A percentile compares a stretch with the other conserved stretches of the same genome.
Conservation (phyloP, 78 protist species). For the Polysphondylium violaceum region DNA sequence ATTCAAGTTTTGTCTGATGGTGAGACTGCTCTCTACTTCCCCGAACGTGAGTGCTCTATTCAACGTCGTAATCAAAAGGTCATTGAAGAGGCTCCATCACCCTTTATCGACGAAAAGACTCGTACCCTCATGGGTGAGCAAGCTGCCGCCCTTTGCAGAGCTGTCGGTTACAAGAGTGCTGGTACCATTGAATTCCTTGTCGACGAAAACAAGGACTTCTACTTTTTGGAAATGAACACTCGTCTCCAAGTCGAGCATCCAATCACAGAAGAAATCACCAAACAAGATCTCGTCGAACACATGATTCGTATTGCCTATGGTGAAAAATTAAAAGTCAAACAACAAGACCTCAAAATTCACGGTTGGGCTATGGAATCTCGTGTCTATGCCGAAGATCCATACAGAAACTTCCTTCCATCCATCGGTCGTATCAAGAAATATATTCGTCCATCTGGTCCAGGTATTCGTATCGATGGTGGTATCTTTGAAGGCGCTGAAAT, state of each 20-base stretch:
- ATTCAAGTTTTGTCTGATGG: constrained; percentile 96
- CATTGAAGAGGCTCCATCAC: constrained; percentile 91
- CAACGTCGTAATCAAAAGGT: constrained; percentile 98
- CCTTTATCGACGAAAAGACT: constrained; percentile 83
- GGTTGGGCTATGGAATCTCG: constrained; percentile 97
- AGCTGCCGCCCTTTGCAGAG: constrained; percentile 91
- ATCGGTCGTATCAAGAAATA: constrained; percentile 89
- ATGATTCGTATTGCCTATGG: constrained; percentile 95
- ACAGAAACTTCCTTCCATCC: constrained; percentile 90
- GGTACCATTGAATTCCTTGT: constrained; percentile 99
- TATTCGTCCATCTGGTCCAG: constrained; percentile 64
- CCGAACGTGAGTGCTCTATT: constrained; percentile 97
- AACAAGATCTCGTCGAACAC: constrained; percentile 96
- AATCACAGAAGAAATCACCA: constrained; percentile 96
- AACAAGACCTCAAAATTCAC: constrained; percentile 85
- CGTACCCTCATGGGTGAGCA: constrained; percentile 91
- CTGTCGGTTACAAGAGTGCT: constrained; percentile 93
- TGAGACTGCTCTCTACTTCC: constrained; percentile 84
- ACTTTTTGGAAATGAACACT: constrained; percentile 99
- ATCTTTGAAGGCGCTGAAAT: constrained; percentile 94
- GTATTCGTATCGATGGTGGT: constrained; percentile 78
- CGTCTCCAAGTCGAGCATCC: constrained; percentile 99
- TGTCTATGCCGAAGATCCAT: constrained; percentile 98
- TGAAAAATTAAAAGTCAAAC: constrained; percentile 81
- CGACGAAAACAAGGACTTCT: constrained; percentile 86